Conservation (phyloP, 768 basidiomycete genomes). For the Suillus tomentosus region DNA sequence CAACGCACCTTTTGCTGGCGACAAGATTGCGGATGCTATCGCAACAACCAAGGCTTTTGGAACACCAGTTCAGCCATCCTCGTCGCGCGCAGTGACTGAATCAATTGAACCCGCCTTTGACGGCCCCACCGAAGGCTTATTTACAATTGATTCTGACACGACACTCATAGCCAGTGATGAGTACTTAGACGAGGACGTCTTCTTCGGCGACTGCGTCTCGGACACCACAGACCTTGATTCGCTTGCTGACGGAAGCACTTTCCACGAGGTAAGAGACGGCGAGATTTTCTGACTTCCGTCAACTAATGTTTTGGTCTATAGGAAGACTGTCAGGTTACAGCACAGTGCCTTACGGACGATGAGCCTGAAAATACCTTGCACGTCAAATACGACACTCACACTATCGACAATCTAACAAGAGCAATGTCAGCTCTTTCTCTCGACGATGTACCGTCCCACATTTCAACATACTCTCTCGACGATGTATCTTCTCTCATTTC, state of each 20-base stretch:
- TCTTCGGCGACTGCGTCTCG: not conserved
- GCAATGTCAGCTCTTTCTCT: not conserved
- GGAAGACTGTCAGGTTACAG: not conserved
- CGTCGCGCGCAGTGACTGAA: not conserved
- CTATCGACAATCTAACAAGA: not conserved
- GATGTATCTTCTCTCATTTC: not conserved
- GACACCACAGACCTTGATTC: not conserved
- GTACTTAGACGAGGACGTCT: not conserved
- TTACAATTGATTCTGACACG: not conserved
- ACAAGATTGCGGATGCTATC: not conserved
- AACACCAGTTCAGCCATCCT: not conserved
- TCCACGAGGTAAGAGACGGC: not conserved
- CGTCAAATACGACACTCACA: not conserved
- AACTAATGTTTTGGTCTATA: not conserved
- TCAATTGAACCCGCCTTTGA: not conserved
- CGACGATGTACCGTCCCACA: not conserved
- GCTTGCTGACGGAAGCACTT: not conserved
- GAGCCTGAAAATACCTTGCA: not conserved
- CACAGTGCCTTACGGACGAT: not conserved
- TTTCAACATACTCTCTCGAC: not conserved
- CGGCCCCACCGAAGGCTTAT: not conserved
- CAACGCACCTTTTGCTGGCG: not conserved
- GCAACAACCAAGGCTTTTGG: not conserved
- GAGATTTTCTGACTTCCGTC: not conserved
- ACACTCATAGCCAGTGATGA: not conserved